Evolutionary conservation across 768 basidiomycete genomes (phyloP), one percentile per base, ranked within the genome.

Genomic region (Mycena crocata): DNA sequence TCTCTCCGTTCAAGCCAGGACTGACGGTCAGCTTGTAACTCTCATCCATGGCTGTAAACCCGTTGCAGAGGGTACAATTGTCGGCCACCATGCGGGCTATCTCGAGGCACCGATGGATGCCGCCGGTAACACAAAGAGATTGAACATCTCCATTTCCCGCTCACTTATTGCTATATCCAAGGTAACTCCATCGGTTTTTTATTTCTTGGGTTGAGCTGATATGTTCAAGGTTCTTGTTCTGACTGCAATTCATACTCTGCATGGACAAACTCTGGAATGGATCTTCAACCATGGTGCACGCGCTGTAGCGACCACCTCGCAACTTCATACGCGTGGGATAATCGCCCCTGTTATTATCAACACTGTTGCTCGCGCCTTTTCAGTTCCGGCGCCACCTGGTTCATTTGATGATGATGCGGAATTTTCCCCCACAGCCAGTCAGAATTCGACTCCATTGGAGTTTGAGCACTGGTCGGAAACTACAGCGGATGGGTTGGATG

Each of bases 201-300:
- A 49, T 5, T 31, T 26, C 14, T 10, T 49, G 23, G 14, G 6
- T 15, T n/a, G n/a, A n/a, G n/a, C n/a, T n/a, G n/a, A n/a, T n/a
- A n/a, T n/a, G n/a, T n/a, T n/a, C n/a, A n/a, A 59, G 24, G 57
- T 59, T 1, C 57, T 46, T 45, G 57, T 59, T 49, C 57, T 44
- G 5, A 21, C 23, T 32, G 28, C 57, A 14, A 32, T 59, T 5
- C 57, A 59, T 59, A 28, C 23, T 23, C 42, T 59, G 1, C 57
- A 59, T 30, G 23, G 35, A 8, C 57, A 59, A 32, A 59, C 57
- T 0, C n/a, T n/a, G n/a, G n/a, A n/a, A n/a, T n/a, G n/a, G n/a
- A n/a, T n/a, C n/a, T n/a, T n/a, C n/a, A n/a, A 34, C 10, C 57
- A 59, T 48, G 57, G 57, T 8, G 12, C 30, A n/a, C 42, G 6